phyloP scores from a whole-genome alignment of 1,284 basidiomycete species.

The Cerrena zonata region DNA sequence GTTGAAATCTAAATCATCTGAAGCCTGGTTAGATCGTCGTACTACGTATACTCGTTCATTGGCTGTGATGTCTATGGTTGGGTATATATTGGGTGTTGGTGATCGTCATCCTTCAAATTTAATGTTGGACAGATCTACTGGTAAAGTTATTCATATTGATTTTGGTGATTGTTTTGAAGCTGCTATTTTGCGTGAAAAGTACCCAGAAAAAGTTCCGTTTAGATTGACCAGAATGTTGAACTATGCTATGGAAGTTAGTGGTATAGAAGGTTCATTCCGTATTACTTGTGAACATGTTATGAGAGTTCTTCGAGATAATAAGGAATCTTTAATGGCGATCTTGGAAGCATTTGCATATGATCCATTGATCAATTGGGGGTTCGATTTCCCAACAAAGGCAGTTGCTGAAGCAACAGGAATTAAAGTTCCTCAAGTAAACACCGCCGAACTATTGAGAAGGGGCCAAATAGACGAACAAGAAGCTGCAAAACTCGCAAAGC shows the following conservation, averaged over 20 bases:
- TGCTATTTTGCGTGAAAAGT: constrained; percentile 95
- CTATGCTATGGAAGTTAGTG: constrained; percentile 98
- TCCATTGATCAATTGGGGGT: constrained; percentile 86
- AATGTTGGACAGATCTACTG: constrained; percentile 85
- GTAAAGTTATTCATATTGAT: constrained; percentile 91
- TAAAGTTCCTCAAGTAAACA: too few species aligned
- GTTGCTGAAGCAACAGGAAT: too few species aligned
- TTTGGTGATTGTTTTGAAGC: constrained; percentile 95
- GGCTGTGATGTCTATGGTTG: constrained; percentile 94
- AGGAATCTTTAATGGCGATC: constrained; percentile 96
- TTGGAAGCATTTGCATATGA: constrained; percentile 93
- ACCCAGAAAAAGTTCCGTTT: constrained; percentile 98
- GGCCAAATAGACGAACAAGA: too few species aligned
- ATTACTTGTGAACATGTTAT: constrained; percentile 96
- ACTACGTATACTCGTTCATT: constrained; percentile 96
- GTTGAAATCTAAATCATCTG: constrained; percentile 92
- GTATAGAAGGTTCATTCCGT: constrained; percentile 95
- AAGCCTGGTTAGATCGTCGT: constrained; percentile 95
- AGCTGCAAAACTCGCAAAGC: too few species aligned
- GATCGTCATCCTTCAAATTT: constrained; percentile 97
- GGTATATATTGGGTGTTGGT: constrained; percentile 95
- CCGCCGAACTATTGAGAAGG: too few species aligned
- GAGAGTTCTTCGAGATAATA: constrained; percentile 93
- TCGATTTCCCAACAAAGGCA: too few species aligned
- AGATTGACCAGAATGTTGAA: constrained; percentile 96